Evolutionary conservation across 305 asterid genomes (phyloP), one percentile per base, ranked within the genome.

Genomic region (Ilex paraguariensis): DNA sequence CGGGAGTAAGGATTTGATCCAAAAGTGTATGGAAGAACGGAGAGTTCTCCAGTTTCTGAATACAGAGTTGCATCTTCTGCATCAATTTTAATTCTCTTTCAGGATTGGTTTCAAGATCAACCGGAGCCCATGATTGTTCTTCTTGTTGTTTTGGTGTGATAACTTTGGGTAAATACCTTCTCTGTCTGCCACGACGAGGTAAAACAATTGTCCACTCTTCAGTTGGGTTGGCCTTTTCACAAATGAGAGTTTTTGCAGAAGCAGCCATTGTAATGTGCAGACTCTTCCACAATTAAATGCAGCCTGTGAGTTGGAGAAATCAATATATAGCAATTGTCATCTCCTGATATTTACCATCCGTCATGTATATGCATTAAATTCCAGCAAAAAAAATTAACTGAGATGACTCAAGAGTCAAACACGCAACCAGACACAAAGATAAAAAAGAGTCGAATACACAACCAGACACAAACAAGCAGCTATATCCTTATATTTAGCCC

Each of bases 141-240:
- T 77, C 82, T 52, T 68, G 70, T 31, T 61, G 72, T 70, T 77
- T 70, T 0, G 73, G 76, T 54, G 65, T 54, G 59, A 62, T 48
- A 44, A 56, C 56, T 66, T 76, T 77, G 53, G 56, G 67, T 3
- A 54, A 49, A 56, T 10, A 51, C 66, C 69, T 65, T 21, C 60
- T 77, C 68, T 73, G 84, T 77, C 75, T 87, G 30, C 90, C 90
- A 52, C 82, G 82, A 44, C 91, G 89, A 42, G 86, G 91, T 68
- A 84, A 46, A 55, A 91, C 98, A 16, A 86, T 10, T n/a, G 85
- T 88, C 96, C 95, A 91, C 16, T 75, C 95, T 54, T 84, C 89
- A 7, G 70, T 48, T 6, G 57, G 56, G 51, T 45, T 62, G 9
- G 77, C 64, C 36, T 74, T 73, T 61, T 65, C 76, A 12, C 57